phyloP scores from a whole-genome alignment of 2,329 filamentous ascomycete genomes.

The Myriosclerotinia duriaeana region DNA sequence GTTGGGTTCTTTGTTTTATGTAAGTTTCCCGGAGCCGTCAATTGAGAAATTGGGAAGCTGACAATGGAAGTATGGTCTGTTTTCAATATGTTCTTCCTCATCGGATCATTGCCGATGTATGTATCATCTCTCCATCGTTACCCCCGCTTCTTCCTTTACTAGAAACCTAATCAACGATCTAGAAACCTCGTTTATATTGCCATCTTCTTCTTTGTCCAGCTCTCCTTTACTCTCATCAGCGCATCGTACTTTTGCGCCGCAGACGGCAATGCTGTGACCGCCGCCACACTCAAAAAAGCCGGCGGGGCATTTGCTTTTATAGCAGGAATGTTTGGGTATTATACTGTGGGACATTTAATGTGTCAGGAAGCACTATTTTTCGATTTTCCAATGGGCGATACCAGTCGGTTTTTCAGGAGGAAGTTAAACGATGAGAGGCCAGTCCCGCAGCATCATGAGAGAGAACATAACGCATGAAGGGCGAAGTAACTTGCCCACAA shows the following conservation, averaged over 20 bases:
- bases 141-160: not conserved
- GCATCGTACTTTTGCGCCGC: slow-evolving; percentile 49
- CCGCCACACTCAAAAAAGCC: slow-evolving; percentile 38
- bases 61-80: not conserved
- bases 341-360: slow-evolving; percentile 47
- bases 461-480: not conserved
- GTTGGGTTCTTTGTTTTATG: slow-evolving; percentile 5
- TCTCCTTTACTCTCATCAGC: slow-evolving; percentile 47
- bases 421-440: slow-evolving; percentile 29
- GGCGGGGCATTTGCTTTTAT: slow-evolving; percentile 27
- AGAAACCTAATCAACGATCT: not conserved
- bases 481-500: no score
- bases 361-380: slow-evolving; percentile 44
- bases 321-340: slow-evolving; percentile 49
- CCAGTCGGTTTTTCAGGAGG: slow-evolving; percentile 44
- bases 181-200: slow-evolving; percentile 48
- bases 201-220: slow-evolving; percentile 50
- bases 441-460: not conserved
- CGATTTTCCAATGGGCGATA: slow-evolving; percentile 46
- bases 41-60: not conserved
- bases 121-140: no score
- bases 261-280: slow-evolving; percentile 43
- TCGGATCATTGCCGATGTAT: slow-evolving; percentile 45
- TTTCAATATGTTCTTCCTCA: slow-evolving; percentile 41
- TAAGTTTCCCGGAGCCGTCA: not conserved